Conservation (phyloP, 164 flowering plant species). For the Vitis riparia region DNA sequence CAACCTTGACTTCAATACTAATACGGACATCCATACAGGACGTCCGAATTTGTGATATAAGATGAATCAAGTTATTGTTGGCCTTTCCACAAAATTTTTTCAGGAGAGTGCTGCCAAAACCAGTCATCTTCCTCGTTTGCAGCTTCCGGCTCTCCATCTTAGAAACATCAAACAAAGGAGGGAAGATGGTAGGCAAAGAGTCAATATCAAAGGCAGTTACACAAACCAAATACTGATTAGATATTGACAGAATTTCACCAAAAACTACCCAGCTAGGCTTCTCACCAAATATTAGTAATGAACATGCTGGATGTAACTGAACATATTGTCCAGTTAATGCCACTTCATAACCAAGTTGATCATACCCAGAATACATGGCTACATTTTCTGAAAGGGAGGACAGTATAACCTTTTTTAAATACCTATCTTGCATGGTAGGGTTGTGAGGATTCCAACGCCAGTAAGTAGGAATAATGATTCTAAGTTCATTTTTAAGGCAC, state of each 20-base stretch:
- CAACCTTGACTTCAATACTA: constrained; percentile 58
- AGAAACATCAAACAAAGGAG: constrained; percentile 57
- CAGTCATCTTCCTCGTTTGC: constrained; percentile 43
- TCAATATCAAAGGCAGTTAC: constrained; percentile 79
- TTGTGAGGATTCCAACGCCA: constrained; percentile 75
- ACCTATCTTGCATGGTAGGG: constrained; percentile 40
- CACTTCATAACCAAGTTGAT: constrained; percentile 88
- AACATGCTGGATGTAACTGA: constrained; percentile 89
- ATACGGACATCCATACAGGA: constrained; percentile 57
- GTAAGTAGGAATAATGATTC: constrained; percentile 56
- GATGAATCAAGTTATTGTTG: constrained; percentile 40
- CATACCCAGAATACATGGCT: constrained; percentile 85
- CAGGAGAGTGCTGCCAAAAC: constrained; percentile 54
- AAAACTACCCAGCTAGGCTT: constrained; percentile 92
- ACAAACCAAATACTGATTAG: constrained; percentile 75
- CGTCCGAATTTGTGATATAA: constrained; percentile 47
- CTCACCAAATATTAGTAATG: constrained; percentile 63
- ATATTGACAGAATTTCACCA: constrained; percentile 64
- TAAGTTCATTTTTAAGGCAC: constrained; percentile 68
- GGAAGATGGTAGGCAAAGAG: constrained; percentile 43
- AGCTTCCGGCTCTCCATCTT: constrained; percentile 51
- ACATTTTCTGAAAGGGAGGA: constrained; percentile 79
- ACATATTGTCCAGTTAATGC: constrained; percentile 71
- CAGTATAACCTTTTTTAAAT: constrained; percentile 64
- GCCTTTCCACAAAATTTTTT: constrained; percentile 83